Percentiles rank a stretch among this genome's conserved stretches.
Evolutionary conservation across 2,329 filamentous ascomycete genomes (phyloP).

Genomic region (Colletotrichum gloeosporioides): DNA sequence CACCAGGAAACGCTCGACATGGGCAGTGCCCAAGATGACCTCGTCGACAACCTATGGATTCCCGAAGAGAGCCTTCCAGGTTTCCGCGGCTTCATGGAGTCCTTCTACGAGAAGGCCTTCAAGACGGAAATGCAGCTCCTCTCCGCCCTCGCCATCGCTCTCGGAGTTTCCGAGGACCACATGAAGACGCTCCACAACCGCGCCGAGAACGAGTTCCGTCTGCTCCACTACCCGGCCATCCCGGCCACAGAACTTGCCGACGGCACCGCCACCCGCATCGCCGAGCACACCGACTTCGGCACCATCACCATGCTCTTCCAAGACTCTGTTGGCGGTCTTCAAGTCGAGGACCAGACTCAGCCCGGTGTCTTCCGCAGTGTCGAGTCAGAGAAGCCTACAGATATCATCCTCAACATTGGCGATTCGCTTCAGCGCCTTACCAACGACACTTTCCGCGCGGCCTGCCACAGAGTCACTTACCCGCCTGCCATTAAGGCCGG

Average conservation of each 20-base stretch:
- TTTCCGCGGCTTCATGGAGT: conserved; percentile 34
- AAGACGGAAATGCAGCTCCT: conserved; percentile 31
- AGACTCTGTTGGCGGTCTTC: conserved; percentile 31
- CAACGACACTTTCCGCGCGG: conserved; percentile 37
- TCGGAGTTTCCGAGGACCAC: conserved; percentile 31
- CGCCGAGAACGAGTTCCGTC: conserved; percentile 21
- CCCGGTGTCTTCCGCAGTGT: conserved; percentile 29
- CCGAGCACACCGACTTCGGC: conserved; percentile 38
- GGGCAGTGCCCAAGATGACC: background rate
- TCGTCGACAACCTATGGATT: conserved; percentile 41
- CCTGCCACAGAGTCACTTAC: conserved; percentile 37
- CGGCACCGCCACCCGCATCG: conserved; percentile 26
- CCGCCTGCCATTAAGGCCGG: conserved; percentile 27
- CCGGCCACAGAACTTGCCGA: conserved; percentile 44
- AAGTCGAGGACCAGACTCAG: conserved; percentile 31
- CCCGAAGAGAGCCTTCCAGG: conserved; percentile 40
- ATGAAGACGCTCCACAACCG: conserved; percentile 5
- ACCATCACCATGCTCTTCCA: conserved; percentile 37
- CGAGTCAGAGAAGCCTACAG: conserved; percentile 25
- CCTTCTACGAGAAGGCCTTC: conserved; percentile 36
- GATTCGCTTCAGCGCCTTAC: conserved; percentile 44
- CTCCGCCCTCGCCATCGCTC: conserved; percentile 34
- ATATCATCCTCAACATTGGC: conserved; percentile 44
- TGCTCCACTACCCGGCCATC: conserved; percentile 24
- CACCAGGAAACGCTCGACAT: background rate